These are phyloP conservation scores for Mycena floridula DNA, from an alignment of 768 basidiomycete species.

Conservation along the genomic window DNA sequence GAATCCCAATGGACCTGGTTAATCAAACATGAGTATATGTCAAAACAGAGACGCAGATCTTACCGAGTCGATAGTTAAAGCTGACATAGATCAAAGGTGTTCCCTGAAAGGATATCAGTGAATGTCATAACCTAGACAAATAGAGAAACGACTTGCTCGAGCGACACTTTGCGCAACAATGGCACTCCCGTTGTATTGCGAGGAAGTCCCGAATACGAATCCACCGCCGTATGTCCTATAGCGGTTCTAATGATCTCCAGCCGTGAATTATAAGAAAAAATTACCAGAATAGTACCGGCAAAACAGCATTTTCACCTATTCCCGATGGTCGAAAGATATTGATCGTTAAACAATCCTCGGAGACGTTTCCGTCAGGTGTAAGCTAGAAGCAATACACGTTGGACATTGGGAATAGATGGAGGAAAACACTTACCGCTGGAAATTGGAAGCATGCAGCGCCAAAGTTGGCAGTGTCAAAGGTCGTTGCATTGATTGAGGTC, in stretches of 20 bases:
- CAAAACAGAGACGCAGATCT: too few species aligned
- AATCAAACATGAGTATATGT: too few species aligned
- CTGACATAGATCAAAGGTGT: not conserved
- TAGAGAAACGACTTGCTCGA: constrained; percentile 8
- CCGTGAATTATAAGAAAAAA: constrained; percentile 13
- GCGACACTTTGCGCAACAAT: constrained; percentile 12
- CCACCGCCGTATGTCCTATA: constrained; percentile 29
- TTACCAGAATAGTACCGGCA: constrained; percentile 9
- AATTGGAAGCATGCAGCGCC: constrained; percentile 24
- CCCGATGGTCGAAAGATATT: constrained; percentile 33
- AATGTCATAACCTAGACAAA: not conserved
- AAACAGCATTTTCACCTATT: not conserved
- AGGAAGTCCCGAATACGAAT: constrained; percentile 20
- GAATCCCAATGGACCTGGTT: constrained; percentile 34
- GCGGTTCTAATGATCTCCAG: not conserved
- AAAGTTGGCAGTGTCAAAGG: constrained; percentile 23
- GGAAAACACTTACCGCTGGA: constrained; percentile 8
- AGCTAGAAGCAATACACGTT: not conserved
- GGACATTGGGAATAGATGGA: not conserved
- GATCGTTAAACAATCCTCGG: constrained; percentile 35
- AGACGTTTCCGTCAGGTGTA: not conserved
- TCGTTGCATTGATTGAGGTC: constrained; percentile 9
- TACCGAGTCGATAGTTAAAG: not conserved
- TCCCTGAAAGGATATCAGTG: not conserved
- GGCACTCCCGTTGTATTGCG: constrained; percentile 22